These are phyloP conservation scores for Corynascus novoguineensis DNA, from an alignment of 495 filamentous ascomycete genomes.

Conservation along the genomic window DNA sequence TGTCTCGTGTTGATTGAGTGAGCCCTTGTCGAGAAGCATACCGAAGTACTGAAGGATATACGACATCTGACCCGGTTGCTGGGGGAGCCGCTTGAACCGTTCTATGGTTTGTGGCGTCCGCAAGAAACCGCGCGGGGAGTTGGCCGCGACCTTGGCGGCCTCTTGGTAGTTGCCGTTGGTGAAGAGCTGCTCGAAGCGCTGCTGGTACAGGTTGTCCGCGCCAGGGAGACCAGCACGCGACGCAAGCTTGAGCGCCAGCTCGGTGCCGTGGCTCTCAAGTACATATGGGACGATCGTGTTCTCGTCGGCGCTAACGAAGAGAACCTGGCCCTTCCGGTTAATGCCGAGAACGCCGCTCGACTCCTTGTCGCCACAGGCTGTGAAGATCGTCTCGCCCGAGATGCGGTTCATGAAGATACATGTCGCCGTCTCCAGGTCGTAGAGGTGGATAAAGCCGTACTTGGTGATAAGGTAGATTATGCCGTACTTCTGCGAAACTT, in stretches of 20 bases:
- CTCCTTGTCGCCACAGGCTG: constrained; percentile 76
- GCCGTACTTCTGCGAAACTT: constrained; percentile 91
- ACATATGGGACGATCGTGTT: constrained; percentile 86
- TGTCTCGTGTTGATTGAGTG: constrained; percentile 86
- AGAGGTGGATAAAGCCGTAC: constrained; percentile 98
- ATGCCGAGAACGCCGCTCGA: constrained; percentile 87
- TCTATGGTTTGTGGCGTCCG: constrained; percentile 91
- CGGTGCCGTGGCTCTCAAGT: constrained; percentile 86
- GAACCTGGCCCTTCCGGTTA: constrained; percentile 93
- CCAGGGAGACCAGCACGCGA: constrained; percentile 90
- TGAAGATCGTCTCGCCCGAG: constrained; percentile 98
- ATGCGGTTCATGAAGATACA: constrained; percentile 99
- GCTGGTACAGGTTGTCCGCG: constrained; percentile 87
- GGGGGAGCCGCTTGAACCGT: constrained; percentile 80
- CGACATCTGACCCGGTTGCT: constrained; percentile 72
- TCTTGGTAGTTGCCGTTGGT: constrained; percentile 69
- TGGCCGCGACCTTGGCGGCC: constrained; percentile 91
- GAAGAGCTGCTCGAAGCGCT: constrained; percentile 86
- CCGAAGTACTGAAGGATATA: constrained; percentile 97
- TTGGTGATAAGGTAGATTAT: constrained; percentile 97
- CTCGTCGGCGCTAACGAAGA: constrained; percentile 90
- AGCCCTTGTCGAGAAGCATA: constrained; percentile 90
- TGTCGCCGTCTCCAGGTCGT: constrained; percentile 93
- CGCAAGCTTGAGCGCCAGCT: constrained; percentile 90
- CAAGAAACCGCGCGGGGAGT: constrained; percentile 92